phyloP scores from a whole-genome alignment of 2,329 filamentous ascomycete species.

The Niveomyces coronatus region DNA sequence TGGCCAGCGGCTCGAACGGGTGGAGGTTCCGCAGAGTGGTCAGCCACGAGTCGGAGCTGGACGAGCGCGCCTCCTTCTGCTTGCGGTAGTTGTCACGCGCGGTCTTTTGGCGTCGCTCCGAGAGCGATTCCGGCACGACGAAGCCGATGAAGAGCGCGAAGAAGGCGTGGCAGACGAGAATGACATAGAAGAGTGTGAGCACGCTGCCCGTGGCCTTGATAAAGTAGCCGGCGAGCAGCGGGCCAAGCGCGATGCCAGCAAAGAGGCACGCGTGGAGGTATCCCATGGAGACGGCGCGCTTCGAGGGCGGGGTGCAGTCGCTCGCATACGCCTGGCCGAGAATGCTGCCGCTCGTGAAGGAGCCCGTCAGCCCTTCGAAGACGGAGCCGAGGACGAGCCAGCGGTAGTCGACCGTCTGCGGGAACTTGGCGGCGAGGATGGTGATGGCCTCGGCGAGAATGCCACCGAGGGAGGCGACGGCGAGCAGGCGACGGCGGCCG shows the following conservation, averaged over 20 bases:
- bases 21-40: constrained; percentile 41
- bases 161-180: constrained; percentile 58
- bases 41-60: constrained; percentile 19
- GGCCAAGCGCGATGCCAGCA: constrained; percentile 77
- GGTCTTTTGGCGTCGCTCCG: constrained; percentile 55
- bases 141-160: constrained; percentile 66
- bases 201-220: constrained; percentile 67
- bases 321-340: constrained; percentile 78
- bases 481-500: constrained; percentile 66
- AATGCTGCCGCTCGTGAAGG: constrained; percentile 71
- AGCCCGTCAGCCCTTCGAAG: constrained; percentile 76
- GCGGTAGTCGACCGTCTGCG: constrained; percentile 62
- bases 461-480: constrained; percentile 63
- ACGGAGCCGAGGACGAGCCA: constrained; percentile 69
- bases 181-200: constrained; percentile 75
- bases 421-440: constrained; percentile 66
- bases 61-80: constrained; percentile 28
- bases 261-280: constrained; percentile 88
- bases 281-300: constrained; percentile 73
- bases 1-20: constrained; percentile 64
- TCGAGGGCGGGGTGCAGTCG: constrained; percentile 75
- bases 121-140: constrained; percentile 75
- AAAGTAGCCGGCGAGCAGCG: constrained; percentile 69
- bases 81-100: constrained; percentile 58
- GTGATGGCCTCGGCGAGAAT: constrained; percentile 65